These are phyloP conservation scores for Podaxis sp. DNA, from an alignment of 768 basidiomycete species.

Conservation along the genomic window DNA sequence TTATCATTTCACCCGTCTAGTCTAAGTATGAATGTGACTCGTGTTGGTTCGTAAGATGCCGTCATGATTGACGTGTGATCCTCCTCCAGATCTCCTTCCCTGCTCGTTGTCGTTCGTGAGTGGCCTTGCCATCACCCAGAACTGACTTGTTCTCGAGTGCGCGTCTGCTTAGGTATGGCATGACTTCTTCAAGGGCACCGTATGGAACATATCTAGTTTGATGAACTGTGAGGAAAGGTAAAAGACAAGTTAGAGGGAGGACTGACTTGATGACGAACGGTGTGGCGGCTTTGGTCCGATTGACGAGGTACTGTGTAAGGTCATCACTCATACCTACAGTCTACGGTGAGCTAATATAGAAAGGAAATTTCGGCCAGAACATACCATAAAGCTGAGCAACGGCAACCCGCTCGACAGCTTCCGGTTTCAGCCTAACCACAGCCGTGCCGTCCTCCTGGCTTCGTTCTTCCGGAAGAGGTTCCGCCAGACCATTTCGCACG, in stretches of 20 bases:
- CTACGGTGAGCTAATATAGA: not conserved
- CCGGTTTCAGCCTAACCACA: slow-evolving; percentile 37
- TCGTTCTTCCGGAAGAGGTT: slow-evolving; percentile 10
- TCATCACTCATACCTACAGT: slow-evolving; percentile 79
- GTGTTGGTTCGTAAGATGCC: not conserved
- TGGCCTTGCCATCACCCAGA: slow-evolving; percentile 67
- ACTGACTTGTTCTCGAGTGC: slow-evolving; percentile 94
- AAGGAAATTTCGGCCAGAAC: slow-evolving; percentile 12
- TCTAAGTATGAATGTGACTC: not conserved
- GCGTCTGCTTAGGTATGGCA: slow-evolving; percentile 86
- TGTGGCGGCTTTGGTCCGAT: slow-evolving; percentile 40
- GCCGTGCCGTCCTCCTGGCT: slow-evolving; percentile 14
- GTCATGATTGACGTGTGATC: slow-evolving; percentile 15
- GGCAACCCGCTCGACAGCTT: slow-evolving; percentile 60
- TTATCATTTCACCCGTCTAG: not conserved
- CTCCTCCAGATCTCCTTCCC: slow-evolving; percentile 47
- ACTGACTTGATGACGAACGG: slow-evolving; percentile 77
- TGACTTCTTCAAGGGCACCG: slow-evolving; percentile 68
- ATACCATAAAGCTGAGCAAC: slow-evolving; percentile 84
- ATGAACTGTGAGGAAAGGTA: not conserved
- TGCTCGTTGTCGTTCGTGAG: slow-evolving; percentile 53
- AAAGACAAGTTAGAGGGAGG: slow-evolving; percentile 5
- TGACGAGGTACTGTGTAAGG: slow-evolving; percentile 66
- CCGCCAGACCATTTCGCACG: slow-evolving; percentile 50
- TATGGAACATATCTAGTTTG: slow-evolving; percentile 63